Percentiles rank a stretch among this genome's conserved stretches.
Evolutionary conservation across 2,329 filamentous ascomycete genomes (phyloP).

Genomic region (Calonectria honghensis): DNA sequence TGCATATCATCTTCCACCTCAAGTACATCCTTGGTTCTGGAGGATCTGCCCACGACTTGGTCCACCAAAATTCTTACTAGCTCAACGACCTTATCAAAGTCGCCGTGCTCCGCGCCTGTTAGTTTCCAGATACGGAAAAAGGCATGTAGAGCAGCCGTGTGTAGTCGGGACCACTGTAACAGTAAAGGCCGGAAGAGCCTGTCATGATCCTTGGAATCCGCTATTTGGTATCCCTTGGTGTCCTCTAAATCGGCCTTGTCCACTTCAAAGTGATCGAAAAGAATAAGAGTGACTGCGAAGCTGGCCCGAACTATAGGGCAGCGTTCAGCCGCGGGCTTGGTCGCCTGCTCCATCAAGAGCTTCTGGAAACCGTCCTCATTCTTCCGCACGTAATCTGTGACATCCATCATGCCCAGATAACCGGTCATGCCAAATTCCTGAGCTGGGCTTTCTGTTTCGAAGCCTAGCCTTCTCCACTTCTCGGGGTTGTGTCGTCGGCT

Average conservation of each 20-base stretch:
- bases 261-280: conserved; percentile 97
- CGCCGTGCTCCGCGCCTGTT: conserved; percentile 87
- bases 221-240: conserved; percentile 81
- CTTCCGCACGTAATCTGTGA: conserved; percentile 94
- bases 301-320: conserved; percentile 93
- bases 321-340: conserved; percentile 80
- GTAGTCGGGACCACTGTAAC: conserved; percentile 93
- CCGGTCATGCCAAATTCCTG: conserved; percentile 90
- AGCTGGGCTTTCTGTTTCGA: conserved; percentile 91
- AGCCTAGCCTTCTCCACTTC: conserved; percentile 95
- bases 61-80: conserved; percentile 92
- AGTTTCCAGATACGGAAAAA: conserved; percentile 96
- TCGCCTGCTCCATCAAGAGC: conserved; percentile 90
- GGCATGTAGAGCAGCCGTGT: conserved; percentile 88
- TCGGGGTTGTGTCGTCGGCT: conserved; percentile 87
- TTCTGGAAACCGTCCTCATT: conserved; percentile 96
- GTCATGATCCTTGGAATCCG: conserved; percentile 88
- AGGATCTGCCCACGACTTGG: conserved; percentile 88
- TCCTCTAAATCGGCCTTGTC: conserved; percentile 89
- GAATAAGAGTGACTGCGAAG: conserved; percentile 87
- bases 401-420: conserved; percentile 97
- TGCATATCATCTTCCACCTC: conserved; percentile 93
- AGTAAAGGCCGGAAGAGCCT: conserved; percentile 90
- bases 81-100: conserved; percentile 95
- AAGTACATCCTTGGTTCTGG: conserved; percentile 86